These are phyloP conservation scores for Trichoderma oligosporum DNA, from an alignment of 2,329 filamentous ascomycete genomes.

Conservation along the genomic window DNA sequence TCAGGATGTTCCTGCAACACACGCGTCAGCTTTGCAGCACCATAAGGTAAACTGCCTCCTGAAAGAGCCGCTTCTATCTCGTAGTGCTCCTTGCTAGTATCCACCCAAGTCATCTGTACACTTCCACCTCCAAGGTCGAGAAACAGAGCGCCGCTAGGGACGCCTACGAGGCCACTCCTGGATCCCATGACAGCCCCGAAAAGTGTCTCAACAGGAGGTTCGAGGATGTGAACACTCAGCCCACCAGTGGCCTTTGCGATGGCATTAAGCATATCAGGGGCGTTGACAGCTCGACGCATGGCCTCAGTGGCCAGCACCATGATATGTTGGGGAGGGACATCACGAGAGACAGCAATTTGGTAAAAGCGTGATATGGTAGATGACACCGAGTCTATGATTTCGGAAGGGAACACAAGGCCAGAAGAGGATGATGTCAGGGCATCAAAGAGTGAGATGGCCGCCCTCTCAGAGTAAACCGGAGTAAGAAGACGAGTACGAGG, in stretches of 20 bases:
- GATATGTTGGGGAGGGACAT: constrained; percentile 62
- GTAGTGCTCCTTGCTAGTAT: constrained; percentile 46
- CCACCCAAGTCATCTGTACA: constrained; percentile 62
- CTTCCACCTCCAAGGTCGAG: constrained; percentile 80
- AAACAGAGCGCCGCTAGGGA: constrained; percentile 65
- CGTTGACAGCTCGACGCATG: constrained; percentile 75
- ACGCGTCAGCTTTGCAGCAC: constrained; percentile 54
- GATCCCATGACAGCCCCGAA: constrained; percentile 77
- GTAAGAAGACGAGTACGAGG: constrained; percentile 67
- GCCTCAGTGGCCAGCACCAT: constrained; percentile 84
- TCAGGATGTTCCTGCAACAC: constrained; percentile 42
- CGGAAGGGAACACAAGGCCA: constrained; percentile 43
- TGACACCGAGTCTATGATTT: constrained; percentile 64
- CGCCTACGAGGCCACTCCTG: constrained; percentile 64
- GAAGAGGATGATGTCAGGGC: constrained; percentile 56
- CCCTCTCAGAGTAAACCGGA: constrained; percentile 74
- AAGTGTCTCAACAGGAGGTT: constrained; percentile 75
- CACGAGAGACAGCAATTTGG: constrained; percentile 64
- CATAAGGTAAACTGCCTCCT: constrained; percentile 58
- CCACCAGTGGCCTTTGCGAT: constrained; percentile 61
- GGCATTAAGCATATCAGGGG: constrained; percentile 59
- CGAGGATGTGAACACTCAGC: constrained; percentile 67
- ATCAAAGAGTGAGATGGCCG: constrained; percentile 82
- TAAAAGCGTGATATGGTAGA: constrained; percentile 67
- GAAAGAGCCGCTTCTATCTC: constrained; percentile 51